A percentile compares a stretch with the other conserved stretches of the same genome.
These are phyloP conservation scores for Aureobasidium sp. DNA, from an alignment of 2,329 filamentous ascomycete genomes.

Conservation along the genomic window DNA sequence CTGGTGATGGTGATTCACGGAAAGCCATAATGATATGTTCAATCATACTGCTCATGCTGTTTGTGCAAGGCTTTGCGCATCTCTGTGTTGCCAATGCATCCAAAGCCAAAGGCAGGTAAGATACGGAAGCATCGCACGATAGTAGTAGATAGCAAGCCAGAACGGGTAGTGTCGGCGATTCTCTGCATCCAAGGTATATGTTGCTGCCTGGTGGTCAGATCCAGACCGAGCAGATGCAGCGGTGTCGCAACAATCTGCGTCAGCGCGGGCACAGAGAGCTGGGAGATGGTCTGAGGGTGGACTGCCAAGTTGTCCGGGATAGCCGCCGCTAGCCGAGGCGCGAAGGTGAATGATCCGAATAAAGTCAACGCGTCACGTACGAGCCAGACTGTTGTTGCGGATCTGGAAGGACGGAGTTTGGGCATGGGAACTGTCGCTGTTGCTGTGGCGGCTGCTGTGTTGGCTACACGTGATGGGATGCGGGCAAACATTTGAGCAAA, in stretches of 20 bases:
- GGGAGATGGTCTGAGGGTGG: slow-evolving; percentile 17
- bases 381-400: slow-evolving; percentile 21
- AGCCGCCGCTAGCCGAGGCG: slow-evolving; percentile 18
- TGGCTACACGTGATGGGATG: slow-evolving; percentile 1
- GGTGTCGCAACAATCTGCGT: slow-evolving; percentile 23
- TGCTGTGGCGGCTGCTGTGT: not conserved
- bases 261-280: slow-evolving; percentile 23
- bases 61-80: slow-evolving; percentile 14
- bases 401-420: slow-evolving; percentile 7
- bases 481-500: slow-evolving; percentile 23
- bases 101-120: slow-evolving; percentile 24
- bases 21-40: not conserved
- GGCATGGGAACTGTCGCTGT: slow-evolving; percentile 8
- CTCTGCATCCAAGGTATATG: slow-evolving; percentile 1
- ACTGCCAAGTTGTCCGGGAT: slow-evolving; percentile 17
- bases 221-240: slow-evolving; percentile 22
- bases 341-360: slow-evolving; percentile 24
- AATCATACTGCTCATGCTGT: slow-evolving; percentile 8
- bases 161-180: slow-evolving; percentile 15
- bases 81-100: slow-evolving; percentile 20
- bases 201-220: slow-evolving; percentile 18
- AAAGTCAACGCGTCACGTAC: slow-evolving; percentile 24
- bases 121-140: slow-evolving; percentile 22
- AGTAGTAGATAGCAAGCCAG: slow-evolving; percentile 17
- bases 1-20: too few relatives aligned